Evolutionary conservation across 2,329 filamentous ascomycete genomes (phyloP).

Genomic region (Trichoderma guizhouense): DNA sequence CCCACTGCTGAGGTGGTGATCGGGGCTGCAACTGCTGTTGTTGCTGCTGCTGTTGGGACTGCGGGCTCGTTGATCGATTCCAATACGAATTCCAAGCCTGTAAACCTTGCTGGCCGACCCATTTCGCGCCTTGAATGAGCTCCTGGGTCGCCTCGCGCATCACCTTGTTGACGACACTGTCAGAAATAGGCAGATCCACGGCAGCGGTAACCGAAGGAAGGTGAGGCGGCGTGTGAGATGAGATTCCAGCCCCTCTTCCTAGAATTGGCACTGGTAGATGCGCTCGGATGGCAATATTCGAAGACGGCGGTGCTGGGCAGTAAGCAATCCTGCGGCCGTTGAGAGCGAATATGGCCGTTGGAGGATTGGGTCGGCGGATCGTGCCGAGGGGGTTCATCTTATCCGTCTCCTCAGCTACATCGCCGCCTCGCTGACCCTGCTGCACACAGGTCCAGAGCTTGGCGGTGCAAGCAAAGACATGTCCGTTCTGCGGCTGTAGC

Average conservation of each 20-base stretch:
- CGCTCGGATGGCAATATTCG: slow-evolving; percentile 67
- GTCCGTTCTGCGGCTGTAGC: slow-evolving; percentile 40
- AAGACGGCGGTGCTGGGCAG: slow-evolving; percentile 68
- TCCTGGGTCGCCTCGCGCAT: slow-evolving; percentile 78
- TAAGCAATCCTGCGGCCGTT: slow-evolving; percentile 75
- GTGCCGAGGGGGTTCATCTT: slow-evolving; percentile 35
- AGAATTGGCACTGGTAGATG: slow-evolving; percentile 55
- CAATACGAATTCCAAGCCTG: slow-evolving; percentile 81
- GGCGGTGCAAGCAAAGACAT: slow-evolving; percentile 64
- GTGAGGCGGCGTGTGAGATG: slow-evolving; percentile 19
- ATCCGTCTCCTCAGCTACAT: slow-evolving; percentile 46
- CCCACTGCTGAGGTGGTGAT: slow-evolving; percentile 49
- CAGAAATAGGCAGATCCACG: slow-evolving; percentile 68
- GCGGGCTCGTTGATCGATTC: slow-evolving; percentile 52
- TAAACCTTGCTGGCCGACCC: slow-evolving; percentile 72
- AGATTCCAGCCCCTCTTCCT: slow-evolving; percentile 51
- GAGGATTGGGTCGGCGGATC: slow-evolving; percentile 43
- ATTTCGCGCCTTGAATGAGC: slow-evolving; percentile 69
- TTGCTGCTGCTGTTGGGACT: slow-evolving; percentile 28
- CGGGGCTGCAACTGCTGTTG: slow-evolving; percentile 36
- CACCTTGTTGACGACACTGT: slow-evolving; percentile 71
- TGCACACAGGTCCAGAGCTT: slow-evolving; percentile 92
- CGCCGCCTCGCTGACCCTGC: slow-evolving; percentile 46
- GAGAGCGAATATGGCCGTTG: slow-evolving; percentile 65
- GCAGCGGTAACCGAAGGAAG: slow-evolving; percentile 54